Base-by-base conservation (phyloP, 2,329 filamentous ascomycete genomes). In the Stemphylium lycopersici region DNA sequence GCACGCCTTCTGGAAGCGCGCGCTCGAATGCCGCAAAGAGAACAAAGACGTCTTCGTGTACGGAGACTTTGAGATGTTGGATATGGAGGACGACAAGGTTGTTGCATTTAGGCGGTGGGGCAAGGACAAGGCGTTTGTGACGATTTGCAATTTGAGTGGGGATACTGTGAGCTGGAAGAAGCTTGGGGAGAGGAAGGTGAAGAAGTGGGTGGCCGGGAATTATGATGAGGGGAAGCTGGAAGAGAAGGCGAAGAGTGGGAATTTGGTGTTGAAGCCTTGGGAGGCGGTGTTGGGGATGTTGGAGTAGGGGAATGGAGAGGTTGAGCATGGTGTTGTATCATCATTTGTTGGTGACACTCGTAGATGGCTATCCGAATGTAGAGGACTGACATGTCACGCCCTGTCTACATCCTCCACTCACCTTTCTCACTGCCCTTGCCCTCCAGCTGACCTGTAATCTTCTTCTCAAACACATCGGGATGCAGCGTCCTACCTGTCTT, bases 1-100 rank as follows among this genome's bases (percentile, higher is more conserved):
- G 0, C 78, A 85, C 55, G 78, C 80, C 26, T 89, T 87, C 71
- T 90, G 87, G 84, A 81, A 81, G 69, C 71, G 77, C 22, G 79
- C 80, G 45, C 74, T 89, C 18, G 70, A 65, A 48, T 77, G 83
- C 46, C 79, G 87, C 45, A 87, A 86, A 71, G 72, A 80, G 56
- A 78, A 87, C 65, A 80, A 80, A 29, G 80, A 85, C 26, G 74
- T 86, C 5, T 86, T 90, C 55, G 81, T 88, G 4, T 84, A 88
- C 61, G 87, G 87, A 2, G 76, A 79, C 10, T 89, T 84, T 66
- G 70, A 82, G 52, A 67, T 83, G 42, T 70, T 89, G 1, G 82
- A 84, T 1, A 72, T 78, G 0, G 77, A 84, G 3, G 46, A 73
- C 49, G 52, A 62, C 15, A 65, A 65, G 34, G 53, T 72, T 4